A percentile compares a stretch with the other conserved stretches of the same genome.
Conservation (phyloP, 2,329 filamentous ascomycete genomes). For the Madurella mycetomatis region DNA sequence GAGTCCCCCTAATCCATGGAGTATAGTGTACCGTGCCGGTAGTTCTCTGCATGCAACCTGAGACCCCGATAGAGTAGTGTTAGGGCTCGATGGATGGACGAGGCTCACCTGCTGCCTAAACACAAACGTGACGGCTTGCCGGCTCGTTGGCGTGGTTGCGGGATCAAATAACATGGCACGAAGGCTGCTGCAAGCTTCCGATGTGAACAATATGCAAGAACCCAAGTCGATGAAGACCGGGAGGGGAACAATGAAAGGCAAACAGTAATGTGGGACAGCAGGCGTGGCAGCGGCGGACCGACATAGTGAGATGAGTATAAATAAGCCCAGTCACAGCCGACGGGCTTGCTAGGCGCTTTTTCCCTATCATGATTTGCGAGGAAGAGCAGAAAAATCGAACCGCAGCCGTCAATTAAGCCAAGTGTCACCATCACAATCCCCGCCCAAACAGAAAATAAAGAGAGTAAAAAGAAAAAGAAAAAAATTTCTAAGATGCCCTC, state of each 20-base stretch:
- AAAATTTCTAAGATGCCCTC: neutral
- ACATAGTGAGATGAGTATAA: neutral
- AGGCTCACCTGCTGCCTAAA: no score
- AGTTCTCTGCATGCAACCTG: neutral
- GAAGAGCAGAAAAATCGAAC: no score
- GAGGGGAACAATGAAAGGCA: neutral
- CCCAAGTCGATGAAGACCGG: slow-evolving; percentile 8
- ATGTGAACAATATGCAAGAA: neutral
- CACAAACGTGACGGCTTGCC: no score
- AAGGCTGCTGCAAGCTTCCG: slow-evolving; percentile 12
- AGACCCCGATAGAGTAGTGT: neutral
- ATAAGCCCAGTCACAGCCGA: neutral
- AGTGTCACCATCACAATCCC: neutral
- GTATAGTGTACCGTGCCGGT: no score
- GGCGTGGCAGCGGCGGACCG: neutral
- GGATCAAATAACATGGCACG: slow-evolving; percentile 5
- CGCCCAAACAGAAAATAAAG: neutral
- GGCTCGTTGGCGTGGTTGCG: slow-evolving; percentile 1
- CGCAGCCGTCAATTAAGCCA: neutral
- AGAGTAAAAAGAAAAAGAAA: no score
- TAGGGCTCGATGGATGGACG: neutral
- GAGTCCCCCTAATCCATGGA: neutral
- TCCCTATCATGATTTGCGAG: no score
- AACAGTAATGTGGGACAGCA: neutral
- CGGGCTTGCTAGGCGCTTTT: no score